phyloP scores from a whole-genome alignment of 169 alveolate species.

The Cryptosporidium ubiquitum region DNA sequence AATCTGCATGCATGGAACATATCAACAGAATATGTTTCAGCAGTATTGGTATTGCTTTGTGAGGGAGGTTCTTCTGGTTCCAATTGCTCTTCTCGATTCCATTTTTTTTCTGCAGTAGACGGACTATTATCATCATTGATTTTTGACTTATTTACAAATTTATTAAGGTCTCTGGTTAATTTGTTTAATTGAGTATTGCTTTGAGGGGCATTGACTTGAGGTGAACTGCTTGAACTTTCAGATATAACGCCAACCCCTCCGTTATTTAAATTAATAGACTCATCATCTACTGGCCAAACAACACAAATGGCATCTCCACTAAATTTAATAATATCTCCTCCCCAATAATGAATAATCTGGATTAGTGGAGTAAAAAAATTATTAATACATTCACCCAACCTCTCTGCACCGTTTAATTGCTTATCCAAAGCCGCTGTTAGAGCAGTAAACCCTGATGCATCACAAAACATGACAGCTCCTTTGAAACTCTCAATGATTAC shows the following conservation, averaged over 20 bases:
- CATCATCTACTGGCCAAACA: slow-evolving; percentile 89
- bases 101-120: not conserved
- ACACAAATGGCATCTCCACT: slow-evolving; percentile 89
- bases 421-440: slow-evolving; percentile 84
- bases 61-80: slow-evolving; percentile 1
- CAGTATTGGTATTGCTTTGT: slow-evolving; percentile 6
- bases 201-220: slow-evolving; percentile 3
- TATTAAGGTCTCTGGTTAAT: not conserved
- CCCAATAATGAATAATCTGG: slow-evolving; percentile 84
- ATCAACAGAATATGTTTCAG: slow-evolving; percentile 72
- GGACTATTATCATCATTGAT: slow-evolving; percentile 8
- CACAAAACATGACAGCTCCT: slow-evolving; percentile 86
- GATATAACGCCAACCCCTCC: not conserved
- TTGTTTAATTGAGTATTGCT: not conserved
- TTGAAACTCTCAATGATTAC: slow-evolving; percentile 80
- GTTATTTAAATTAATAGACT: slow-evolving; percentile 1
- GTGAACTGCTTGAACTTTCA: not conserved
- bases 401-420: slow-evolving; percentile 84
- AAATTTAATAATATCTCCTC: slow-evolving; percentile 89
- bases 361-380: slow-evolving; percentile 85
- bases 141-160: not conserved
- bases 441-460: slow-evolving; percentile 86
- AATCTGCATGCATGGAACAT: slow-evolving; percentile 72
- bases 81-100: slow-evolving; percentile 12
- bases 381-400: slow-evolving; percentile 83